phyloP scores from a whole-genome alignment of 164 flowering plant genomes.

The Vitis labrusca region DNA sequence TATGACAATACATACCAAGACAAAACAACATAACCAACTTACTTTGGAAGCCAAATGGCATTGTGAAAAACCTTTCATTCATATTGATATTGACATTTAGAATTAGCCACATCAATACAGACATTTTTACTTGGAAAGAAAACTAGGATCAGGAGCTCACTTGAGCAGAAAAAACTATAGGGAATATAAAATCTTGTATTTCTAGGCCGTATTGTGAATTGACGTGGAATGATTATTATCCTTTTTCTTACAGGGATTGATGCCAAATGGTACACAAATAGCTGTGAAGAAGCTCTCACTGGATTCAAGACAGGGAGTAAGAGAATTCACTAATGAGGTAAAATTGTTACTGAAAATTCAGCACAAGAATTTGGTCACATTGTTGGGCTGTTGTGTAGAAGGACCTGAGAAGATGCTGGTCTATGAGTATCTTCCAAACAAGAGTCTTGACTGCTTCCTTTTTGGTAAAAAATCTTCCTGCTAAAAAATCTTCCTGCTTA shows the following conservation, averaged over 20 bases:
- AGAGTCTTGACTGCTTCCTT: constrained; percentile 63
- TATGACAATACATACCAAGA: too few species aligned
- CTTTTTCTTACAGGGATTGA: constrained; percentile 45
- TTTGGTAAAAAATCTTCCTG: constrained; percentile 34
- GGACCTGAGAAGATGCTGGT: constrained; percentile 83
- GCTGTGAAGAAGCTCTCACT: constrained; percentile 74
- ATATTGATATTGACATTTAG: too few species aligned
- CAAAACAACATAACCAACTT: too few species aligned
- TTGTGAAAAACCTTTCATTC: too few species aligned
- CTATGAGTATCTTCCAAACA: constrained; percentile 73
- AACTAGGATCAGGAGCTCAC: too few species aligned
- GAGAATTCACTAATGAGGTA: constrained; percentile 76
- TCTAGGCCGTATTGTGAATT: not conserved
- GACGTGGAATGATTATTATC: not conserved
- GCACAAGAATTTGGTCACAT: constrained; percentile 69
- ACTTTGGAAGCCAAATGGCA: too few species aligned
- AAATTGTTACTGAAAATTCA: constrained; percentile 56
- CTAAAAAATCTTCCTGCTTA: not conserved
- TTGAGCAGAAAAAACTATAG: too few species aligned
- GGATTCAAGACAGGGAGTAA: constrained; percentile 63
- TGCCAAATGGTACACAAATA: constrained; percentile 69
- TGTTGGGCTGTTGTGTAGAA: constrained; percentile 72
- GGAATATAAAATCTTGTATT: not conserved
- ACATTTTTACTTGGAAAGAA: too few species aligned
- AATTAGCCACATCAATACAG: too few species aligned